Base-by-base conservation (phyloP, 2,329 filamentous ascomycete genomes). In the Ophioceras dolichostomum region DNA sequence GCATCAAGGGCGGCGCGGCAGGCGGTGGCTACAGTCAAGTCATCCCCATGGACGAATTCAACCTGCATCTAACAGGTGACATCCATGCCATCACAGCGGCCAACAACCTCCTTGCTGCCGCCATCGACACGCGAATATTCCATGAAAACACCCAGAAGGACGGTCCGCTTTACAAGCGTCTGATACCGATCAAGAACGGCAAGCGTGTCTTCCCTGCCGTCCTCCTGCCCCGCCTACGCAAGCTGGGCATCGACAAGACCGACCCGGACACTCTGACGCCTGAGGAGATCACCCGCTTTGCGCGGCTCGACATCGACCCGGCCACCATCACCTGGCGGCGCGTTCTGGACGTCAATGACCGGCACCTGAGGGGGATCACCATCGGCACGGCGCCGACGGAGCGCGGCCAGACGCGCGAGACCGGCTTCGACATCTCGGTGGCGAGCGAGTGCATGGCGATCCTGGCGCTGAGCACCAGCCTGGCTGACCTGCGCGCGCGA, bases 1-100 rank as follows among this genome's bases (percentile, higher is more conserved):
- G 91, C 52, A 96, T 98, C 71, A 98, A 98, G 70, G 91, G 91
- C 44, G 91, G 91, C 52, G 91, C 91, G 41, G 91, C 91, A 39
- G 91, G 91, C 52, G 91, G 91, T 58, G 91, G 91, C 28, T 98
- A 96, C 74, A 94, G 86, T 59, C 91, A 98, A 60, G 91, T 98
- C 54, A 96, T 98, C 51, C 91, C 91, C 41, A 98, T 98, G 91
- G 91, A 98, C 51, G 91, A 98, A 60, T 98, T 98, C 69, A 98
- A 98, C 63, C 68, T 98, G 54, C 91, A 98, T 59, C 65, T 98
- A 52, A 98, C 91, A 39, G 91, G 91, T 51, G 91, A 98, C 57
- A 96, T 98, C 40, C 91, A 98, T 58, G 91, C 91, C 46, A 91
- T 98, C 53, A 87, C 87, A 37, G 89, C 89, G 20, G 91, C 91